Evolutionary conservation across 2,329 filamentous ascomycete genomes (phyloP).

Genomic region (Neonectria hederae): DNA sequence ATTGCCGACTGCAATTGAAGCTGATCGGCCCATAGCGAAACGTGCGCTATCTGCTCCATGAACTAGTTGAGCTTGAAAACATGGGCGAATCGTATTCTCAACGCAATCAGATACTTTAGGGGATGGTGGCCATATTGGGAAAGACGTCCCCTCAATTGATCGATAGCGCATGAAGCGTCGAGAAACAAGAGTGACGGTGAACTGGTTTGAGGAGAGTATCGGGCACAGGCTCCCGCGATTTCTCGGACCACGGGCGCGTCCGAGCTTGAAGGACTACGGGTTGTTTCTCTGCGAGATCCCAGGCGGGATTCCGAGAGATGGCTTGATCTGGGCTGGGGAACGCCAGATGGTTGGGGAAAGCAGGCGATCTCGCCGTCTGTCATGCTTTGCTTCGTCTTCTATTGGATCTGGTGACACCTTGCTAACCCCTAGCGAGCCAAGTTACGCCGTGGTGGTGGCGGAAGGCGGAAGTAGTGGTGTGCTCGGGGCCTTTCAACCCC

Average conservation of each 20-base stretch:
- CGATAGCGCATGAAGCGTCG: conserved; percentile 28
- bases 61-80: conserved; percentile 19
- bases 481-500: conserved; percentile 14
- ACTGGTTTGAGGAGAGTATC: conserved; percentile 23
- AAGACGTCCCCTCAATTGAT: conserved; percentile 13
- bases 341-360: conserved; percentile 23
- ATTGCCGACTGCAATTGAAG: conserved; percentile 24
- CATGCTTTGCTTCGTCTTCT: conserved; percentile 21
- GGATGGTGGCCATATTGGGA: conserved; percentile 10
- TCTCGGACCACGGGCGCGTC: conserved; percentile 36
- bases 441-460: conserved; percentile 37
- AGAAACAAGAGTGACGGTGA: conserved; percentile 30
- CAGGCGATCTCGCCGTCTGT: conserved; percentile 30
- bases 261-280: conserved; percentile 31
- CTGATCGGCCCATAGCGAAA: conserved; percentile 33
- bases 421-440: conserved; percentile 24
- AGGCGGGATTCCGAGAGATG: conserved; percentile 30
- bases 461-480: conserved; percentile 36
- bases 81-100: conserved; percentile 24
- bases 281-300: conserved; percentile 34
- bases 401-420: conserved; percentile 26
- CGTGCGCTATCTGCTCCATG: conserved; percentile 18
- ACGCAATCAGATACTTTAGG: background rate
- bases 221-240: conserved; percentile 29
- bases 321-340: conserved; percentile 34